Evolutionary conservation across 305 asterid species (phyloP).

Genomic region (Fraxinus paxiana): DNA sequence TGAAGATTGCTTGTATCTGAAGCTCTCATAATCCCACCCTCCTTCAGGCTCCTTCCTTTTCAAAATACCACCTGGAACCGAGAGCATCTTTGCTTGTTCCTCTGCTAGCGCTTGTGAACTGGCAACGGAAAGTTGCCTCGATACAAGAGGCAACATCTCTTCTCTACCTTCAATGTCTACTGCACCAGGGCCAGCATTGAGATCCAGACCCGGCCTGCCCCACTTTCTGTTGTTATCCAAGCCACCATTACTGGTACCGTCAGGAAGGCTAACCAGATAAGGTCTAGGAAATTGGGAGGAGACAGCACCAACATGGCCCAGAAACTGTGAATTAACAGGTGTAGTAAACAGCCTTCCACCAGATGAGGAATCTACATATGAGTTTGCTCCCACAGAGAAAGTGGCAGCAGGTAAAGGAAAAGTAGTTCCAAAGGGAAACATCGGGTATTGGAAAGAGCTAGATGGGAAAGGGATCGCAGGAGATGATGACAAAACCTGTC

Average conservation of each 20-base stretch:
- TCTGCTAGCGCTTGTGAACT: slow-evolving; percentile 38
- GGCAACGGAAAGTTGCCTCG: slow-evolving; percentile 34
- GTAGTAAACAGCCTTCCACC: slow-evolving; percentile 42
- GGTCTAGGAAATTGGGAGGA: slow-evolving; percentile 51
- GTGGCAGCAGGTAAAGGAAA: slow-evolving; percentile 43
- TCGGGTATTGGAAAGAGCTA: slow-evolving; percentile 42
- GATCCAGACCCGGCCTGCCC: slow-evolving; percentile 51
- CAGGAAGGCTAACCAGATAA: slow-evolving; percentile 39
- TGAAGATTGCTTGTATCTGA: slow-evolving; percentile 51
- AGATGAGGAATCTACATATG: slow-evolving; percentile 47
- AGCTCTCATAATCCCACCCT: slow-evolving; percentile 46
- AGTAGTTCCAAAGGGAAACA: slow-evolving; percentile 43
- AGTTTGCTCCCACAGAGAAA: slow-evolving; percentile 39
- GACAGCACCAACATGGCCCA: slow-evolving; percentile 38
- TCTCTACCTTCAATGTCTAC: slow-evolving; percentile 42
- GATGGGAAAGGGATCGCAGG: slow-evolving; percentile 51
- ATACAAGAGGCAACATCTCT: slow-evolving; percentile 25
- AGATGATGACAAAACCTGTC: slow-evolving; percentile 53
- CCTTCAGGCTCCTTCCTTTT: slow-evolving; percentile 61
- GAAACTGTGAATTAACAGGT: slow-evolving; percentile 39
- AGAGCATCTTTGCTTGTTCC: slow-evolving; percentile 41
- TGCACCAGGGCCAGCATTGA: slow-evolving; percentile 53
- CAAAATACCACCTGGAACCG: slow-evolving; percentile 37
- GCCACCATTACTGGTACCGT: slow-evolving; percentile 29
- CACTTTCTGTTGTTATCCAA: slow-evolving; percentile 41